Conservation (phyloP, 192 early-diverging fungal species). For the Podila minutissima region DNA sequence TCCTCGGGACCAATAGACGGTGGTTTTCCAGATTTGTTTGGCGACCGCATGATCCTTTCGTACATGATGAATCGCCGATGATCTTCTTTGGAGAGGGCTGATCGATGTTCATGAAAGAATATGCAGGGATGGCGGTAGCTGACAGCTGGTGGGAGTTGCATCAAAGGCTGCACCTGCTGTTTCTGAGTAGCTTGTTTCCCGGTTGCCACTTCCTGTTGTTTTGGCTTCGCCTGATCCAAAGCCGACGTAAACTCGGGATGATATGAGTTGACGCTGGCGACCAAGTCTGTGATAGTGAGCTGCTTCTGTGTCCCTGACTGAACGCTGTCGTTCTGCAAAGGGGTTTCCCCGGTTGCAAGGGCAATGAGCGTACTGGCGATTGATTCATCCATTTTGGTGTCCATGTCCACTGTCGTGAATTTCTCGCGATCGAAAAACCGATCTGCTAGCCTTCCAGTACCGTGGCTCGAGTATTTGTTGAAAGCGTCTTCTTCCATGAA, state of each 20-base stretch:
- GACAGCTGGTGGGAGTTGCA: background rate
- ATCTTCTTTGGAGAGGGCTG: conserved; percentile 28
- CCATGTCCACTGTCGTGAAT: background rate
- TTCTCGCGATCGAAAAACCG: conserved; percentile 1
- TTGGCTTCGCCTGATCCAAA: background rate
- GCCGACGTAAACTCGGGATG: background rate
- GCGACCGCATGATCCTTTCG: conserved; percentile 8
- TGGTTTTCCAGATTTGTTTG: background rate
- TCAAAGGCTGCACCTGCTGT: conserved; percentile 2
- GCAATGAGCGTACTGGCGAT: background rate
- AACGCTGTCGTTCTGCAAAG: background rate
- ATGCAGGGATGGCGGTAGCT: conserved; percentile 36
- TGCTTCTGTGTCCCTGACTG: background rate
- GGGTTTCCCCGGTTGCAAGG: background rate
- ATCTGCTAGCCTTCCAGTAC: conserved; percentile 7
- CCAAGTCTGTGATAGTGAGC: background rate
- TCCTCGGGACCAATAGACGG: conserved; percentile 21
- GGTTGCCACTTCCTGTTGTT: background rate
- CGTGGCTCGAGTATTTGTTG: conserved; percentile 13
- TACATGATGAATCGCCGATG: conserved; percentile 39
- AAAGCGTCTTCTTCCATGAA: conserved; percentile 27
- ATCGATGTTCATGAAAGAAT: conserved; percentile 23
- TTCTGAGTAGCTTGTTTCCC: conserved; percentile 5
- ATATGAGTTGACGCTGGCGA: background rate
- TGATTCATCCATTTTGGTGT: background rate